Percentiles rank a stretch among this genome's conserved stretches.
Evolutionary conservation across 176 grass and related monocot species (phyloP).

Genomic region (Carex cristatella): DNA sequence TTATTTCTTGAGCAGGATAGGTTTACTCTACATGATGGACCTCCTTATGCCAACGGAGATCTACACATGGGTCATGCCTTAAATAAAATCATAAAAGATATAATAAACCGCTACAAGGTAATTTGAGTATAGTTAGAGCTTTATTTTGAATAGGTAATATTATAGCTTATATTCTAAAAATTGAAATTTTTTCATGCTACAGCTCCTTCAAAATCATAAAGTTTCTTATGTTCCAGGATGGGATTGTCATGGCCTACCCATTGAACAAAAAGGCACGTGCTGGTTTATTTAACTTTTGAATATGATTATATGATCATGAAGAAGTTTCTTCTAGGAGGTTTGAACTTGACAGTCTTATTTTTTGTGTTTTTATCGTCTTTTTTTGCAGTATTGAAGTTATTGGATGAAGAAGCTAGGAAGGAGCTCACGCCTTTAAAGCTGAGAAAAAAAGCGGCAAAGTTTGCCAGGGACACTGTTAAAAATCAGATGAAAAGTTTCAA

Average conservation of each 20-base stretch:
- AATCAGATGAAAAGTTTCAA: slow-evolving; percentile 98
- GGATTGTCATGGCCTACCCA: slow-evolving; percentile 98
- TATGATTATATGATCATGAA: background rate
- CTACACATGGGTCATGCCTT: slow-evolving; percentile 95
- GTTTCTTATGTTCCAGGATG: slow-evolving; percentile 90
- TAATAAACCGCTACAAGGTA: slow-evolving; percentile 99
- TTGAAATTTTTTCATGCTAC: background rate
- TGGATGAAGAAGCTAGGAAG: slow-evolving; percentile 79
- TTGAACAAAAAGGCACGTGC: slow-evolving; percentile 89
- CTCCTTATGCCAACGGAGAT: slow-evolving; percentile 94
- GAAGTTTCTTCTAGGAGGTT: background rate
- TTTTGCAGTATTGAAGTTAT: slow-evolving; percentile 80
- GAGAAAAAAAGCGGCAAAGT: slow-evolving; percentile 96
- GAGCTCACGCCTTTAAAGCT: slow-evolving; percentile 79
- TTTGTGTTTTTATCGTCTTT: slow-evolving; percentile 15
- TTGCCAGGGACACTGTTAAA: slow-evolving; percentile 86
- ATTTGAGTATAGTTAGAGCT: background rate
- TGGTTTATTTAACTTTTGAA: slow-evolving; percentile 22
- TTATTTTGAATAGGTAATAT: background rate
- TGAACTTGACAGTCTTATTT: slow-evolving; percentile 3
- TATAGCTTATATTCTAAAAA: background rate
- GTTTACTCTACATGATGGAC: slow-evolving; percentile 93
- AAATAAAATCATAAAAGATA: slow-evolving; percentile 96
- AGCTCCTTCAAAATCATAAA: slow-evolving; percentile 94
- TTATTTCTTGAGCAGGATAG: slow-evolving; percentile 43